Conservation (phyloP, 2,329 filamentous ascomycete species). For the Apiospora saccharicola region DNA sequence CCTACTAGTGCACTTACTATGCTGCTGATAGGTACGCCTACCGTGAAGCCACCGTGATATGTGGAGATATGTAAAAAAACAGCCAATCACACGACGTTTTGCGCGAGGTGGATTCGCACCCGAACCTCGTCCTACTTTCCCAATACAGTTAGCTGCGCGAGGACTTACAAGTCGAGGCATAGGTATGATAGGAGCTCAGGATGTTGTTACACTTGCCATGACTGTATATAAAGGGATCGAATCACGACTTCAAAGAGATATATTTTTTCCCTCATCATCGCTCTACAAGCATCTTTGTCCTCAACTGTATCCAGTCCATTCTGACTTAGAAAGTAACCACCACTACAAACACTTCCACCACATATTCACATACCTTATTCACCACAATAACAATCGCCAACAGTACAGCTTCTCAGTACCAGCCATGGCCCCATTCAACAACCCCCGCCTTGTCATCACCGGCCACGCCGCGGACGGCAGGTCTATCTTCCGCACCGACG, state of each 20-base stretch:
- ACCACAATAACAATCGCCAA: too few relatives aligned
- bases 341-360: background rate
- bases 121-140: conserved; percentile 19
- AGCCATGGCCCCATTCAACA: conserved; percentile 3
- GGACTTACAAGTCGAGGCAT: background rate
- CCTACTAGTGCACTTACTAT: too few relatives aligned
- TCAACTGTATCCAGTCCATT: background rate
- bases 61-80: too few relatives aligned
- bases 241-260: background rate
- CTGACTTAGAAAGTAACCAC: background rate
- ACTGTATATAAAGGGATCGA: background rate
- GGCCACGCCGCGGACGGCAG: conserved; percentile 40
- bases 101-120: conserved; percentile 23
- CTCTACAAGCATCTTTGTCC: background rate
- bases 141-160: conserved; percentile 24
- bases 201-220: background rate
- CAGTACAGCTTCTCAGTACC: background rate
- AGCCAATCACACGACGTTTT: conserved; percentile 19
- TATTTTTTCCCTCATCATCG: background rate
- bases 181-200: background rate
- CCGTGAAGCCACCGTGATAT: too few relatives aligned
- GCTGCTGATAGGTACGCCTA: too few relatives aligned
- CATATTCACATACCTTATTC: too few relatives aligned
- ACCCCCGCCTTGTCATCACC: conserved; percentile 42
- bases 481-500: conserved; percentile 44